Conservation (phyloP, 2,329 filamentous ascomycete species). For the Aspergillus unguis region DNA sequence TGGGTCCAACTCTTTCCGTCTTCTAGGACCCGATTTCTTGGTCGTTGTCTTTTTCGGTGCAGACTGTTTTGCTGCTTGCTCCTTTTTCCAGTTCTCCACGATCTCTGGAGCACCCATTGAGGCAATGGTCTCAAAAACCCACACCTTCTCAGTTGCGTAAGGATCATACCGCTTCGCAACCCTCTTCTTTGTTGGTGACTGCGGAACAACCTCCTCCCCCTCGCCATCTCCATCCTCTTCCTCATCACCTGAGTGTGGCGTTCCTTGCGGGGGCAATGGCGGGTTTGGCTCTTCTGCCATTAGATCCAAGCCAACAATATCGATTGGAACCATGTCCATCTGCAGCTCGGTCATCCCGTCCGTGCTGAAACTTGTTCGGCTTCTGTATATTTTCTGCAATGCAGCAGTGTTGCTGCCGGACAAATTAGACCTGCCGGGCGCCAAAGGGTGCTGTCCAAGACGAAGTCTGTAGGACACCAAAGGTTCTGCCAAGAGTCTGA, state of each 20-base stretch:
- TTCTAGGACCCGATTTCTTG: constrained; percentile 30
- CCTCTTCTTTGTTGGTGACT: constrained; percentile 25
- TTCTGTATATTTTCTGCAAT: constrained; percentile 65
- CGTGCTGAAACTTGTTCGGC: constrained; percentile 67
- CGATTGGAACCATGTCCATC: constrained; percentile 70
- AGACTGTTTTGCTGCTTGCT: constrained; percentile 31
- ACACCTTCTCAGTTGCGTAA: constrained; percentile 60
- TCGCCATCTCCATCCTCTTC: constrained; percentile 34
- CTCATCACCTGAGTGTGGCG: constrained; percentile 29
- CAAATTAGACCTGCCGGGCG: constrained; percentile 25
- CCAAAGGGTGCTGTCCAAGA: constrained; percentile 26
- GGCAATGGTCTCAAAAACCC: constrained; percentile 65
- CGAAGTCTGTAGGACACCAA: constrained; percentile 63
- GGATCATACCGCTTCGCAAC: constrained; percentile 57
- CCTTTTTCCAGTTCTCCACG: constrained; percentile 62
- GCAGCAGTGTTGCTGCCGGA: constrained; percentile 51
- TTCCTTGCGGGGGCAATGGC: constrained; percentile 37
- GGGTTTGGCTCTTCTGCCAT: constrained; percentile 66
- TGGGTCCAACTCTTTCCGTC: constrained; percentile 37
- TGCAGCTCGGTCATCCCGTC: constrained; percentile 75
- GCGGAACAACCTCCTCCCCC: constrained; percentile 20
- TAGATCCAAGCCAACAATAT: constrained; percentile 75
- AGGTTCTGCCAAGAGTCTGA: constrained; percentile 73
- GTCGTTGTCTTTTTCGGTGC: constrained; percentile 28
- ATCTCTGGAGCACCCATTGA: constrained; percentile 63